Percentiles rank a stretch among this genome's conserved stretches.
These are phyloP conservation scores for Xylaria longipes DNA, from an alignment of 495 filamentous ascomycete genomes.

Conservation along the genomic window DNA sequence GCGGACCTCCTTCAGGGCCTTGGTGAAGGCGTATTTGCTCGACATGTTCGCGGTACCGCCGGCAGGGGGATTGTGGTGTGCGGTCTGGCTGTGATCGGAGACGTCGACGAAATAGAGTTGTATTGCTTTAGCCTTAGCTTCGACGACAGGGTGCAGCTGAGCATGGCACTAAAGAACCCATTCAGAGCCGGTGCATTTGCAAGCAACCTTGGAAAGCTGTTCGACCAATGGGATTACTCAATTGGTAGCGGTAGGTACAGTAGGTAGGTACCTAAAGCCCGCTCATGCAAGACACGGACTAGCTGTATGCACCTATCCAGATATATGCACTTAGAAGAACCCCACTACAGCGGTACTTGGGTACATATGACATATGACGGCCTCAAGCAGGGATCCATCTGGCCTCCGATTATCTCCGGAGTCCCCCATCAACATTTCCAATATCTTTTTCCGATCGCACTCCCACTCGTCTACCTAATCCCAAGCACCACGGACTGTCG, in stretches of 20 bases:
- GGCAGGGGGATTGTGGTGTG: conserved; percentile 19
- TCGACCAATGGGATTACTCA: neutral
- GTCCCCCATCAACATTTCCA: conserved; percentile 12
- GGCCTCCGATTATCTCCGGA: conserved; percentile 22
- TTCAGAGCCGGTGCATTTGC: conserved; percentile 13
- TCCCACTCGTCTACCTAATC: neutral
- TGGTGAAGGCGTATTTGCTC: conserved; percentile 87
- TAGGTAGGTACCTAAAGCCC: no score
- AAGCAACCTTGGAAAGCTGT: neutral
- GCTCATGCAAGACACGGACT: neutral
- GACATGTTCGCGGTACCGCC: conserved; percentile 68
- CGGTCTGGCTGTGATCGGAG: neutral
- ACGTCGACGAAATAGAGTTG: conserved; percentile 25
- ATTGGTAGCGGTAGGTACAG: neutral
- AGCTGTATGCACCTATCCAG: no score
- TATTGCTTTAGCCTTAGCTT: neutral
- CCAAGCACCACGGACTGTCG: conserved; percentile 11
- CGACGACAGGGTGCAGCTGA: neutral
- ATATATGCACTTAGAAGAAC: neutral
- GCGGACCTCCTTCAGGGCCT: conserved; percentile 89
- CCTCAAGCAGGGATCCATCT: neutral
- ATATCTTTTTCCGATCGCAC: conserved; percentile 12
- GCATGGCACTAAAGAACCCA: neutral
- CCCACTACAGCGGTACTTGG: neutral
- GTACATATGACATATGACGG: neutral